Evolutionary conservation across 202 grass and related monocot genomes (phyloP).

Genomic region (Cymbopogon flexuosus): DNA sequence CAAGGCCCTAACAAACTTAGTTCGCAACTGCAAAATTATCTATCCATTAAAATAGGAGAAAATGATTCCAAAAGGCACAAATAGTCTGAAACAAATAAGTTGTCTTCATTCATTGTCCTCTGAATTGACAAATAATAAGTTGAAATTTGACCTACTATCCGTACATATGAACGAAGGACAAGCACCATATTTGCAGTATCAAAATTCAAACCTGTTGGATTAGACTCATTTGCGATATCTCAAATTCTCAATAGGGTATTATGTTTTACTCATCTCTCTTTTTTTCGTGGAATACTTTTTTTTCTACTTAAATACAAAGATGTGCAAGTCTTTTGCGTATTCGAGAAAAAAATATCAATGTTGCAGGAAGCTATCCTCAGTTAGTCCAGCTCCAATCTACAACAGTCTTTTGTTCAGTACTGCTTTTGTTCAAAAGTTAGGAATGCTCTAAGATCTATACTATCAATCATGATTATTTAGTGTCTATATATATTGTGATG

Average conservation of each 20-base stretch:
- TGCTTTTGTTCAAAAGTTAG: background rate
- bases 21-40: background rate
- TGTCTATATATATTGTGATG: conserved; percentile 21
- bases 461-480: conserved; percentile 28
- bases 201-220: background rate
- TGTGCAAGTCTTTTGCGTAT: too few relatives aligned
- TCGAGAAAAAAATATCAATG: background rate
- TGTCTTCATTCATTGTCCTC: background rate
- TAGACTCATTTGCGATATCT: background rate
- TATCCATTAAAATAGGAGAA: background rate
- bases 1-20: too few relatives aligned
- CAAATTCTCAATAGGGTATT: background rate
- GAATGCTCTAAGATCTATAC: conserved; percentile 8
- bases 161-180: background rate
- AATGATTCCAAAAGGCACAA: background rate
- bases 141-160: background rate
- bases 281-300: too few relatives aligned
- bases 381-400: background rate
- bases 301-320: background rate
- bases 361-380: background rate
- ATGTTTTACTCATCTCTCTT: background rate
- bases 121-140: background rate
- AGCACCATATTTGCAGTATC: background rate
- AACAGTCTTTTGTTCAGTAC: too few relatives aligned
- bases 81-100: background rate